Evolutionary conservation across 768 basidiomycete genomes (phyloP).

Genomic region (Albatrellus ellisii): DNA sequence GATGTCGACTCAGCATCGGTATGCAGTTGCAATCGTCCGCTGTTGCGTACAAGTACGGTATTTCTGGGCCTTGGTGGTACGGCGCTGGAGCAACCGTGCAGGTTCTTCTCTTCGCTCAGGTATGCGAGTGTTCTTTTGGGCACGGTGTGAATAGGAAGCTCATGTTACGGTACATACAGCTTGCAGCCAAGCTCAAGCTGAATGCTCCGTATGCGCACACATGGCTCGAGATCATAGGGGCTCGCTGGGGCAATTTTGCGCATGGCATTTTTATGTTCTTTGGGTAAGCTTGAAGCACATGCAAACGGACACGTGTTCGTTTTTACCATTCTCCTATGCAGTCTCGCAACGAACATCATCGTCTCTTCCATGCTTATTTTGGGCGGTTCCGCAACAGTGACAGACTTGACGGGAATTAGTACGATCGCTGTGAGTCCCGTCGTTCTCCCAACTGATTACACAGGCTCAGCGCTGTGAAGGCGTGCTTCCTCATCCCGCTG

Average conservation of each 20-base stretch:
- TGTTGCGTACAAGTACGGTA: slow-evolving; percentile 76
- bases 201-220: slow-evolving; percentile 85
- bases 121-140: slow-evolving; percentile 17
- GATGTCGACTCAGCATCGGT: no score
- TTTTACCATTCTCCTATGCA: slow-evolving; percentile 15
- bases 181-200: slow-evolving; percentile 84
- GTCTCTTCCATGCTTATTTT: slow-evolving; percentile 80
- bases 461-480: slow-evolving; percentile 23
- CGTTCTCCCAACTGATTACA: no score
- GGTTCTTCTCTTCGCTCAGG: slow-evolving; percentile 82
- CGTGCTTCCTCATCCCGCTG: slow-evolving; percentile 82
- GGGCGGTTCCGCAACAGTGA: slow-evolving; percentile 80
- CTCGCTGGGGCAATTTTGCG: slow-evolving; percentile 67
- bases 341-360: slow-evolving; percentile 82
- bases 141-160: neutral
- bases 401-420: slow-evolving; percentile 78
- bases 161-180: slow-evolving; percentile 25
- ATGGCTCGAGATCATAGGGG: slow-evolving; percentile 77
- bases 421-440: slow-evolving; percentile 66
- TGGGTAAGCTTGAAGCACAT: slow-evolving; percentile 30
- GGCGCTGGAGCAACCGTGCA: slow-evolving; percentile 83
- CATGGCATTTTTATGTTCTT: slow-evolving; percentile 87
- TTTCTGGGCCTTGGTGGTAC: slow-evolving; percentile 86
- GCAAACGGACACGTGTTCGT: neutral
- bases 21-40: slow-evolving; percentile 64